phyloP scores from a whole-genome alignment of 495 filamentous ascomycete genomes.

The Neurospora tetraspora region DNA sequence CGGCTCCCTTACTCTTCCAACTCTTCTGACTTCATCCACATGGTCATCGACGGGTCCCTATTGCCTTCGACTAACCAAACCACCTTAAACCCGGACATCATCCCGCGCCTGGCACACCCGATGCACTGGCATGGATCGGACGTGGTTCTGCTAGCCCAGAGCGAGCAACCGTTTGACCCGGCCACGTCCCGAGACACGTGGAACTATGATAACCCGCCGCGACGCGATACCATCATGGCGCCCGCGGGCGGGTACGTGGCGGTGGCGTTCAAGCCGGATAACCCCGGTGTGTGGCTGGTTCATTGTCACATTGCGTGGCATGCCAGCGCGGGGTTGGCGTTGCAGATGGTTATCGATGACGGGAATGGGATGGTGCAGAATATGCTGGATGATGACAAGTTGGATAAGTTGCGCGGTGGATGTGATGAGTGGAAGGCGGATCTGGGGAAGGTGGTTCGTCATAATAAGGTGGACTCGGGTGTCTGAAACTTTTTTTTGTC shows the following conservation, averaged over 20 bases:
- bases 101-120: slow-evolving; percentile 6
- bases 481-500: background rate
- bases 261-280: slow-evolving; percentile 43
- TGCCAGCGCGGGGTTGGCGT: slow-evolving; percentile 31
- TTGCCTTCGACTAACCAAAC: background rate
- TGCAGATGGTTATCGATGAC: slow-evolving; percentile 27
- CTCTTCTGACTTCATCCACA: slow-evolving; percentile 3
- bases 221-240: slow-evolving; percentile 48
- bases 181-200: slow-evolving; percentile 8
- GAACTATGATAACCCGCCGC: slow-evolving; percentile 38
- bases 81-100: background rate
- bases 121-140: slow-evolving; percentile 44
- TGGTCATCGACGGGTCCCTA: slow-evolving; percentile 5
- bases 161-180: slow-evolving; percentile 18
- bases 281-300: slow-evolving; percentile 43
- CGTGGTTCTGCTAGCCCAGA: background rate
- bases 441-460: background rate
- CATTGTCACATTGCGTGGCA: slow-evolving; percentile 50
- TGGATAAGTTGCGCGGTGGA: background rate
- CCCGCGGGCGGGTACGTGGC: slow-evolving; percentile 27
- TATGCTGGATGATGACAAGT: background rate
- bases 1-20: background rate
- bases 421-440: background rate
- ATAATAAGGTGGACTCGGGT: background rate
- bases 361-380: background rate